Conservation (phyloP, 495 filamentous ascomycete species). For the Venustampulla echinocandica region DNA sequence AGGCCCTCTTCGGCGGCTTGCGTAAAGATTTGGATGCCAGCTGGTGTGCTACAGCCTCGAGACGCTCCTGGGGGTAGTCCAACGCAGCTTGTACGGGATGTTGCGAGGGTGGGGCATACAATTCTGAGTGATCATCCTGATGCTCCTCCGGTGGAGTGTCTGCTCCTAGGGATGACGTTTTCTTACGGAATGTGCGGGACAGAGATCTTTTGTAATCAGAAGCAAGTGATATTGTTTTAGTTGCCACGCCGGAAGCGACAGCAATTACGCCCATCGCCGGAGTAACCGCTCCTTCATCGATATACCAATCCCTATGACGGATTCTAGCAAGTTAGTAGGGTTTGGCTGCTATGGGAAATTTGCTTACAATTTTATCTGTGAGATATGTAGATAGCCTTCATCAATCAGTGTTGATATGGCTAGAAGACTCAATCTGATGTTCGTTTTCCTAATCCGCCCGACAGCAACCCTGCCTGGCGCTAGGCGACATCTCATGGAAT, state of each 20-base stretch:
- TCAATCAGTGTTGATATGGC: conserved; percentile 55
- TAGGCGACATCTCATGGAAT: conserved; percentile 19
- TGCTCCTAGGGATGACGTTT: conserved; percentile 1
- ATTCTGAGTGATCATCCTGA: too few relatives aligned
- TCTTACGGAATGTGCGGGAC: conserved; percentile 31
- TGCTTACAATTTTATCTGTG: conserved; percentile 43
- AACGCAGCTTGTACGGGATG: conserved; percentile 11
- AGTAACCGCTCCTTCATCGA: conserved; percentile 46
- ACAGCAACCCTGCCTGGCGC: conserved; percentile 21
- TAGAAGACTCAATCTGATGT: conserved; percentile 57
- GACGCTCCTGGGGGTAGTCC: conserved; percentile 11
- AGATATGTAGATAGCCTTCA: conserved; percentile 36
- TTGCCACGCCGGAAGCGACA: conserved; percentile 51
- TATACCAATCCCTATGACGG: conserved; percentile 47
- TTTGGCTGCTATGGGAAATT: background rate
- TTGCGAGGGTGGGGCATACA: conserved; percentile 4
- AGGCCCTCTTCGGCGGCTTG: background rate
- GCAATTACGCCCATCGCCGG: conserved; percentile 49
- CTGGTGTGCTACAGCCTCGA: conserved; percentile 18
- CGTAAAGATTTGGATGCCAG: conserved; percentile 15
- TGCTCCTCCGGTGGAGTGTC: background rate
- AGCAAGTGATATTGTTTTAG: conserved; percentile 52
- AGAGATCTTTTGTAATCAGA: conserved; percentile 54
- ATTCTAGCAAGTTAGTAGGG: conserved; percentile 27
- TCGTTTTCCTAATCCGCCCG: conserved; percentile 36